phyloP scores from a whole-genome alignment of 148 eudicot species.

The Chenopodium formosanum region DNA sequence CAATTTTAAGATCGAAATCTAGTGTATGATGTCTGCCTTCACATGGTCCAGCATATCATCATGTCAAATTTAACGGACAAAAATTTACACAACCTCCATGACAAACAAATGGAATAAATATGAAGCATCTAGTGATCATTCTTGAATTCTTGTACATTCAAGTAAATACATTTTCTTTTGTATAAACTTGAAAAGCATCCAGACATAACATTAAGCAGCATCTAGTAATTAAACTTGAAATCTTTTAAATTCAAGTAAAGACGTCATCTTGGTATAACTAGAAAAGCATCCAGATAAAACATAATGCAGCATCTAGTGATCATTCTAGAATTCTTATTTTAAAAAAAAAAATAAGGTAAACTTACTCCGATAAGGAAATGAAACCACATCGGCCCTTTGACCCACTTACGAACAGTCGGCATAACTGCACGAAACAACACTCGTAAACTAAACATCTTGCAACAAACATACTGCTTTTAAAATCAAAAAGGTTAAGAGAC shows the following conservation, averaged over 20 bases:
- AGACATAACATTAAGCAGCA: too few species aligned
- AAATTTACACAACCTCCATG: background rate
- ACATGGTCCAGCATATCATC: background rate
- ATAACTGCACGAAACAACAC: constrained; percentile 50
- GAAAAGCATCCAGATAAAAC: background rate
- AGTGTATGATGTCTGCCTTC: background rate
- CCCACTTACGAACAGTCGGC: constrained; percentile 71
- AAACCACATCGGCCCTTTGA: constrained; percentile 95
- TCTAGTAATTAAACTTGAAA: too few species aligned
- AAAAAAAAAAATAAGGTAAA: background rate
- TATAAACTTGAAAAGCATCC: too few species aligned
- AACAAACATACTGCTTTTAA: background rate
- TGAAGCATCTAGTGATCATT: background rate
- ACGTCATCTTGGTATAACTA: background rate
- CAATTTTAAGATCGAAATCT: background rate
- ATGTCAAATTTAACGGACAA: background rate
- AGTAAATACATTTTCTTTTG: too few species aligned
- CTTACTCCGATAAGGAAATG: constrained; percentile 93
- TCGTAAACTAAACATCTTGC: background rate
- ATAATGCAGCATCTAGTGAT: background rate
- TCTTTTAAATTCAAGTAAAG: too few species aligned
- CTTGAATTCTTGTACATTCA: background rate
- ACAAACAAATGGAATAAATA: background rate
- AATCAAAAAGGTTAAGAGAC: background rate
- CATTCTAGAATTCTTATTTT: background rate